These are phyloP conservation scores for Yamadazyma laniorum DNA, from an alignment of 805 yeast genomes.

Conservation along the genomic window DNA sequence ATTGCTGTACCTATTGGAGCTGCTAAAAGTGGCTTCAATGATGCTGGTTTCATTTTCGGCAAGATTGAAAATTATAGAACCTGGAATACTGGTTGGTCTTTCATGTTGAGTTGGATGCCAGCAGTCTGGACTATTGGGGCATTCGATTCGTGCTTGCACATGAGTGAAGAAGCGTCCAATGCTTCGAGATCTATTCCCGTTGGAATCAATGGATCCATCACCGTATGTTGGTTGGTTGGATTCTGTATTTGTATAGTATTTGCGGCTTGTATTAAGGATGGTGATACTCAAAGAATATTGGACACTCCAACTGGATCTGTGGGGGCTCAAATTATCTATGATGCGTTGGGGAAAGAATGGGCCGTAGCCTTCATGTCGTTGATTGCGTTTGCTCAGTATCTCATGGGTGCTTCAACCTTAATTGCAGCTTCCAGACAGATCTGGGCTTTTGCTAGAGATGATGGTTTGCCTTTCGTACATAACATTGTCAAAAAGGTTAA, in stretches of 20 bases:
- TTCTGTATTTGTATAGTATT: slow-evolving; percentile 53
- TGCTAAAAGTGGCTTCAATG: slow-evolving; percentile 22
- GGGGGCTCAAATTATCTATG: slow-evolving; percentile 61
- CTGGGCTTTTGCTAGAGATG: slow-evolving; percentile 77
- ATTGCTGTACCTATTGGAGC: slow-evolving; percentile 69
- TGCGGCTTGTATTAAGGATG: slow-evolving; percentile 54
- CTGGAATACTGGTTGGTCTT: slow-evolving; percentile 46
- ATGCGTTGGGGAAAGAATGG: slow-evolving; percentile 63
- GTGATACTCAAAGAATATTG: slow-evolving; percentile 40
- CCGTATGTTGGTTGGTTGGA: slow-evolving; percentile 58
- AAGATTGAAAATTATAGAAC: slow-evolving; percentile 47
- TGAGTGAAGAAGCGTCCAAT: slow-evolving; percentile 67
- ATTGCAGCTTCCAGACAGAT: slow-evolving; percentile 69
- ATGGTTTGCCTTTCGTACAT: slow-evolving; percentile 66
- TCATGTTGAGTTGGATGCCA: slow-evolving; percentile 58
- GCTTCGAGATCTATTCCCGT: slow-evolving; percentile 63
- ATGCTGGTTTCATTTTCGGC: slow-evolving; percentile 50
- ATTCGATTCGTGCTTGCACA: slow-evolving; percentile 69
- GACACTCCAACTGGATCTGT: slow-evolving; percentile 54
- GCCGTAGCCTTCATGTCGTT: slow-evolving; percentile 62
- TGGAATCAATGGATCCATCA: slow-evolving; percentile 60
- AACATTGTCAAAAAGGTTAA: slow-evolving; percentile 55
- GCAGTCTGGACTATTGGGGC: slow-evolving; percentile 76
- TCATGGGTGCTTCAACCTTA: slow-evolving; percentile 65
- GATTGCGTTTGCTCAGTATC: slow-evolving; percentile 57